phyloP scores from a whole-genome alignment of 495 filamentous ascomycete species.

The Astrocystis sublimbata region DNA sequence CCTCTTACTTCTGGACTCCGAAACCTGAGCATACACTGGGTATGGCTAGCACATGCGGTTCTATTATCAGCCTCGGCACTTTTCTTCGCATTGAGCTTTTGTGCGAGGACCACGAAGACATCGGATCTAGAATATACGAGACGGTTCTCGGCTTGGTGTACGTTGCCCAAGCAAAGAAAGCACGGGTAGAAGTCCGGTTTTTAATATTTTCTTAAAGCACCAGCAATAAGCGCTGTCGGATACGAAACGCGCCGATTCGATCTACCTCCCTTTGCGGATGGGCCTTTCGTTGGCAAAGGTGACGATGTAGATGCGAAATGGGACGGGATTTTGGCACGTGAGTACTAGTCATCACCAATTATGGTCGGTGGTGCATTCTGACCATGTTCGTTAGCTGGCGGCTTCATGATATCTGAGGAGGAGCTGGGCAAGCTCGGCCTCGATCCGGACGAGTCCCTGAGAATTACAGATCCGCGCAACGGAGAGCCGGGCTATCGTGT shows the following conservation, averaged over 20 bases:
- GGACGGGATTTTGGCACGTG: constrained; percentile 48
- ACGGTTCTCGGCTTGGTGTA: constrained; percentile 39
- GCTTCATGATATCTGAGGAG: constrained; percentile 53
- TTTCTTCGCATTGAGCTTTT: constrained; percentile 46
- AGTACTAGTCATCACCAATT: constrained; percentile 10
- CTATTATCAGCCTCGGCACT: constrained; percentile 44
- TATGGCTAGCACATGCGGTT: constrained; percentile 47
- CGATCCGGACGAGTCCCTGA: constrained; percentile 43
- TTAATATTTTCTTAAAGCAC: constrained; percentile 37
- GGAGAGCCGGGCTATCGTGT: constrained; percentile 53
- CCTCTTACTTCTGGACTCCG: constrained; percentile 12
- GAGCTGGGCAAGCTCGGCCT: constrained; percentile 50
- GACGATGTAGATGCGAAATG: constrained; percentile 47
- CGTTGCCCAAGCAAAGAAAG: constrained; percentile 6
- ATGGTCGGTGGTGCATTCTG: not conserved
- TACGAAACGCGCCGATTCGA: constrained; percentile 48
- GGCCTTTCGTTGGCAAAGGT: constrained; percentile 45
- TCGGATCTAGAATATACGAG: constrained; percentile 23
- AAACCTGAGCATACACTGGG: constrained; percentile 36
- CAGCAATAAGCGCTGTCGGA: constrained; percentile 45
- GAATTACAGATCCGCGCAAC: constrained; percentile 50
- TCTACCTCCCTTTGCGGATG: constrained; percentile 40
- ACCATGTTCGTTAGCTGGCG: constrained; percentile 37
- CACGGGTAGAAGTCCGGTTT: not conserved
- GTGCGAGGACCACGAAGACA: constrained; percentile 33